Conservation (phyloP, 306 rosid species). For the Canavalia ensiformis region DNA sequence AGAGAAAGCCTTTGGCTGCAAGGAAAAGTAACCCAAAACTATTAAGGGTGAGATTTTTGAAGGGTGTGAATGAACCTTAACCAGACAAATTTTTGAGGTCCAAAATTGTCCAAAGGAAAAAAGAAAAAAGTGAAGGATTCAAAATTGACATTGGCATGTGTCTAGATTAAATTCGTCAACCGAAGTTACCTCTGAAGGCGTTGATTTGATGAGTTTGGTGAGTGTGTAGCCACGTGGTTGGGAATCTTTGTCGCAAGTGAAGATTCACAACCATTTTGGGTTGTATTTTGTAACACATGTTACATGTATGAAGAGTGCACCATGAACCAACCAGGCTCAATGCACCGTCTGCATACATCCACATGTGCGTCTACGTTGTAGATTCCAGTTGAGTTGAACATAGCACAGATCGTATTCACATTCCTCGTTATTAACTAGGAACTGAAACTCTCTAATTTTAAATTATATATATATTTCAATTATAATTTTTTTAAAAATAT, state of each 20-base stretch:
- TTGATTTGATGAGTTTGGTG: constrained; percentile 38
- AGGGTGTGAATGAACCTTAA: constrained; percentile 62
- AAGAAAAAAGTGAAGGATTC: constrained; percentile 41
- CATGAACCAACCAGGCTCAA: constrained; percentile 5
- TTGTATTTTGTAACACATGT: constrained; percentile 6
- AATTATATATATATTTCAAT: background rate
- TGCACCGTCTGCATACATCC: background rate
- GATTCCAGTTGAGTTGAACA: background rate
- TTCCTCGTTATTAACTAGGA: background rate
- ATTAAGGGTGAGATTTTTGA: constrained; percentile 49
- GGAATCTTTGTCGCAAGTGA: constrained; percentile 36
- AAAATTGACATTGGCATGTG: constrained; percentile 45
- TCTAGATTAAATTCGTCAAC: background rate
- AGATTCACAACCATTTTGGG: background rate
- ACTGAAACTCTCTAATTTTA: background rate
- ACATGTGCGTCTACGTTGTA: background rate
- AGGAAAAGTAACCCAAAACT: constrained; percentile 50
- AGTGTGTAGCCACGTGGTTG: constrained; percentile 56
- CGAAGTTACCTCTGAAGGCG: background rate
- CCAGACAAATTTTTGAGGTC: constrained; percentile 73
- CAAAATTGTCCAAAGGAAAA: constrained; percentile 52
- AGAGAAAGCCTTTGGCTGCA: constrained; percentile 47
- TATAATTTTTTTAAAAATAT: too few species aligned
- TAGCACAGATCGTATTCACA: constrained; percentile 34
- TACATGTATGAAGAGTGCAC: background rate